Base-by-base conservation (phyloP, 2,329 filamentous ascomycete species). In the Myriosclerotinia curreyana region DNA sequence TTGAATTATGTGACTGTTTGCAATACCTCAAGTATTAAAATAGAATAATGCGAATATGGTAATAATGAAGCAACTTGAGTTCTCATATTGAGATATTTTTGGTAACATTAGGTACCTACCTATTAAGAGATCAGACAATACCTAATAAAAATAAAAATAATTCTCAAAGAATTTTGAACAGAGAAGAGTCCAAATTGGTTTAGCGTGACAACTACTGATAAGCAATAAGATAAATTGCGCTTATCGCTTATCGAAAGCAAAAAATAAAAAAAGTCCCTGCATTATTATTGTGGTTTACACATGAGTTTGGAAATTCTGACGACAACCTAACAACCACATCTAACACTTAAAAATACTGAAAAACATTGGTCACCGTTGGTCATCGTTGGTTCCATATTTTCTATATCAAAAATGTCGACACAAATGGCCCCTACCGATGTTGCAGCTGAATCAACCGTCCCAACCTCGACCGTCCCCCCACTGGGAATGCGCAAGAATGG, bases 401-500 rank as follows among this genome's bases (percentile, higher is more conserved):
- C 6, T 44, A 12, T 36, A 46, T 34, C 48, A 22, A 69, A n/a
- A 9, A 73, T 72, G 71, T 72, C 72, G 31, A 65, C 68, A 59
- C 69, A 70, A 66, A 54, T 68, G 22, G 64, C 65, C 64, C 55
- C 55, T 40, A 17, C 54, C 17, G 51, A 49, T 34, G 58, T 56
- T 36, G 66, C 64, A 8, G 20, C 61, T n/a, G 42, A 48, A 31
- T 38, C 55, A 31, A 52, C 54, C 34, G 50, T 42, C 20, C 34
- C 22, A 38, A 52, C 17, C 25, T 50, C 53, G 7, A 9, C 28
- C 22, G 46, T 49, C 20, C 17, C 15, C 12, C 61, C 68, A 28
- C 66, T 67, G 56, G 91, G 88, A 68, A 88, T 95, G 83, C 89
- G 91, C 72, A 89, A 89, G 77, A 96, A 96, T 80, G 91, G 91